phyloP scores from a whole-genome alignment of 2,329 filamentous ascomycete genomes.

The Nemania sp. region DNA sequence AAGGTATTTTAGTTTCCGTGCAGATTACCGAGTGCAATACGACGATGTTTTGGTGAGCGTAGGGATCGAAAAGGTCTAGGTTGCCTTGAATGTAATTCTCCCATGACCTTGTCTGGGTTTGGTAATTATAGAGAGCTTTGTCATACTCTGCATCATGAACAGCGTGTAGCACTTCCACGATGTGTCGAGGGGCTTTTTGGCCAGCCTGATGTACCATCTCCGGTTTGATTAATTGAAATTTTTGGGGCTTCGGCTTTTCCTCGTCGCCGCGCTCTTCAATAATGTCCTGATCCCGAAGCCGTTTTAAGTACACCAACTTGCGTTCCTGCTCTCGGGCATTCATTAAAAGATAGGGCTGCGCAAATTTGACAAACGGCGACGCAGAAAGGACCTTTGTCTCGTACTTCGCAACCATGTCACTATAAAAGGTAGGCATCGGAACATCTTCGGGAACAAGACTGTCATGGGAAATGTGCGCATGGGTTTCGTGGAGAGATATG shows the following conservation, averaged over 20 bases:
- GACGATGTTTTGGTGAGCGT: slow-evolving; percentile 95
- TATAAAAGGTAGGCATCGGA: slow-evolving; percentile 91
- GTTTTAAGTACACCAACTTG: slow-evolving; percentile 82
- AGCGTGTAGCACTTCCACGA: slow-evolving; percentile 92
- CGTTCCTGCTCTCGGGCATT: slow-evolving; percentile 92
- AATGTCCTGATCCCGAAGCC: slow-evolving; percentile 81
- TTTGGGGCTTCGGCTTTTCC: slow-evolving; percentile 74
- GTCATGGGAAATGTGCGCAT: slow-evolving; percentile 60
- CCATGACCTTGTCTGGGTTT: slow-evolving; percentile 95
- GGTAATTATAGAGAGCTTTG: slow-evolving; percentile 91
- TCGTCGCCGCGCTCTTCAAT: slow-evolving; percentile 67
- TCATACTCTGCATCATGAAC: slow-evolving; percentile 98
- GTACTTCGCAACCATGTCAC: slow-evolving; percentile 93
- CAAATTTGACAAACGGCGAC: slow-evolving; percentile 96
- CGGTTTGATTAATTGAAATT: slow-evolving; percentile 91
- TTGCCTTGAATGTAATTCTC: slow-evolving; percentile 93
- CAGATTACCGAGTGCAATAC: slow-evolving; percentile 95
- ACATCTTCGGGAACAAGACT: slow-evolving; percentile 79
- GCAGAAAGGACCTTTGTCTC: slow-evolving; percentile 93
- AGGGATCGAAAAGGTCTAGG: slow-evolving; percentile 90
- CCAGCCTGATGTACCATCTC: slow-evolving; percentile 93
- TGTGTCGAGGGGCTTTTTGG: slow-evolving; percentile 82
- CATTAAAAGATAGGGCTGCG: slow-evolving; percentile 92
- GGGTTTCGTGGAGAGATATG: slow-evolving; percentile 59
- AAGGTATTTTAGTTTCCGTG: slow-evolving; percentile 92